phyloP scores from a whole-genome alignment of 2,329 filamentous ascomycete genomes.

The Sclerotinia nivalis region DNA sequence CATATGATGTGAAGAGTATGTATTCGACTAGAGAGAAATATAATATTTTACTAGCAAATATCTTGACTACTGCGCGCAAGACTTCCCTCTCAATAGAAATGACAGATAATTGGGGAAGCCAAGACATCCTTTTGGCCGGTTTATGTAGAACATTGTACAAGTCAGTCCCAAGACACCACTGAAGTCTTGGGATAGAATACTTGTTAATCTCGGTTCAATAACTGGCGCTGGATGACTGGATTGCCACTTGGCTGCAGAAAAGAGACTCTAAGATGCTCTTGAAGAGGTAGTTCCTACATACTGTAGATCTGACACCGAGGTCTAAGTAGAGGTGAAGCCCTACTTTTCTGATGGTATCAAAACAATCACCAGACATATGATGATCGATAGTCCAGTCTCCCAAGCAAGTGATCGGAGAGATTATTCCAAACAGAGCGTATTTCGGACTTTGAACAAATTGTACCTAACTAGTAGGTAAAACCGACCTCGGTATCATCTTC shows the following conservation, averaged over 20 bases:
- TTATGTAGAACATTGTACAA: neutral
- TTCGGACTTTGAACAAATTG: neutral
- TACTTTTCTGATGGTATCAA: neutral
- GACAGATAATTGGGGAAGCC: neutral
- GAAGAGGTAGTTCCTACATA: neutral
- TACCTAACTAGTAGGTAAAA: neutral
- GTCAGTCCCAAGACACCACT: neutral
- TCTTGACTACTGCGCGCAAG: neutral
- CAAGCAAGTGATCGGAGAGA: neutral
- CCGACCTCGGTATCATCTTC: slow-evolving; percentile 3
- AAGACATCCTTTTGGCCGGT: neutral
- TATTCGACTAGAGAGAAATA: neutral
- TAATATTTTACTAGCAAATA: neutral
- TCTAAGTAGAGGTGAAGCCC: neutral
- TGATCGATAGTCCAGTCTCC: neutral
- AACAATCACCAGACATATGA: neutral
- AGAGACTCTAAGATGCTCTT: neutral
- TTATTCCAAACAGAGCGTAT: neutral
- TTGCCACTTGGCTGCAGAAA: neutral
- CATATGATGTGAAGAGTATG: neutral
- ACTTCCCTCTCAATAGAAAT: neutral
- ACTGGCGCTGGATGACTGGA: neutral
- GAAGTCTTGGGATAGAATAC: neutral
- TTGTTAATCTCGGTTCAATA: neutral
- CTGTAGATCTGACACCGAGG: neutral